Evolutionary conservation across 2,329 filamentous ascomycete genomes (phyloP).

Genomic region (Lachnellula occidentalis): DNA sequence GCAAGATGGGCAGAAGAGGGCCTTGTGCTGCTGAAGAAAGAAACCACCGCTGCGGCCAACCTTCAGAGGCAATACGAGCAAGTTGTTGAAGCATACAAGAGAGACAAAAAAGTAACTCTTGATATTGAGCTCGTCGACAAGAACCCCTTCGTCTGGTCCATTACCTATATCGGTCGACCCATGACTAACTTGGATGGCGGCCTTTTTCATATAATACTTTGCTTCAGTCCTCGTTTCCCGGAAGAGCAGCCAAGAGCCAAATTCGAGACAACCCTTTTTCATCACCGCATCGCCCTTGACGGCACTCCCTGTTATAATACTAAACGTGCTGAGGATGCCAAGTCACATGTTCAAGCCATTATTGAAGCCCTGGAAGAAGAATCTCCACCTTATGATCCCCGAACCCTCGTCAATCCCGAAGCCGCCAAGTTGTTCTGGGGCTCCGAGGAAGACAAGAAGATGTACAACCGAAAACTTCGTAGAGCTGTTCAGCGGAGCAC

Average conservation of each 20-base stretch:
- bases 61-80: constrained; percentile 82
- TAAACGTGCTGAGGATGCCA: constrained; percentile 67
- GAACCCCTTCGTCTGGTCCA: constrained; percentile 84
- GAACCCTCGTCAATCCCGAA: constrained; percentile 80
- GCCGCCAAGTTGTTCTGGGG: constrained; percentile 88
- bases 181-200: constrained; percentile 94
- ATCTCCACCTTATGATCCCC: constrained; percentile 80
- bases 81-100: constrained; percentile 68
- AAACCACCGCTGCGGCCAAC: constrained; percentile 73
- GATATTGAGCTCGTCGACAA: constrained; percentile 70
- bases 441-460: constrained; percentile 67
- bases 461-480: constrained; percentile 76
- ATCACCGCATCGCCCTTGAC: constrained; percentile 76
- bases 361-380: constrained; percentile 82
- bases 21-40: constrained; percentile 52
- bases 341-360: constrained; percentile 77
- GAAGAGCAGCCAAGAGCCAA: constrained; percentile 80
- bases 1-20: constrained; percentile 68
- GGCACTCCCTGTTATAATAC: constrained; percentile 81
- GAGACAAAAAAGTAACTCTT: constrained; percentile 62
- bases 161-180: constrained; percentile 85
- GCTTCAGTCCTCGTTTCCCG: constrained; percentile 80
- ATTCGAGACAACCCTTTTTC: constrained; percentile 78
- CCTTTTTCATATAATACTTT: constrained; percentile 74
- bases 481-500: constrained; percentile 67